phyloP scores from a whole-genome alignment of 2,329 filamentous ascomycete genomes.

The Camillea tinctor region DNA sequence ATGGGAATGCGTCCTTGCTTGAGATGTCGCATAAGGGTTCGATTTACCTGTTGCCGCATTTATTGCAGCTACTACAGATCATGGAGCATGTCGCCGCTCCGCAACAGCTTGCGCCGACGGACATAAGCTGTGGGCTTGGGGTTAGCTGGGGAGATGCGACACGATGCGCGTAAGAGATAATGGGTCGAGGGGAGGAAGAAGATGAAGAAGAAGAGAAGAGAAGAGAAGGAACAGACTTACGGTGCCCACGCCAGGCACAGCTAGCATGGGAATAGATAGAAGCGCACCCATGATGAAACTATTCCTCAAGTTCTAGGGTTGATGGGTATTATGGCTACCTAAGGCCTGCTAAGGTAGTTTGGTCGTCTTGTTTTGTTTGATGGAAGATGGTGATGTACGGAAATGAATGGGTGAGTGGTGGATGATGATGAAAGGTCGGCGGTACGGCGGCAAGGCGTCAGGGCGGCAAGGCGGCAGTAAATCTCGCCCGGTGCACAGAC shows the following conservation, averaged over 20 bases:
- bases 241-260: slow-evolving; percentile 79
- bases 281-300: slow-evolving; percentile 77
- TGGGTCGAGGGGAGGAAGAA: not conserved
- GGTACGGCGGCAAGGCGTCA: no score
- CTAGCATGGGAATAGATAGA: slow-evolving; percentile 85
- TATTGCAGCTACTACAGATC: slow-evolving; percentile 92
- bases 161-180: slow-evolving; percentile 1
- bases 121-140: slow-evolving; percentile 57
- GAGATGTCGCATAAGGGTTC: slow-evolving; percentile 6
- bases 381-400: no score
- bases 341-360: not conserved
- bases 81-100: slow-evolving; percentile 95
- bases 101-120: slow-evolving; percentile 85
- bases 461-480: no score
- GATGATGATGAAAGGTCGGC: not conserved
- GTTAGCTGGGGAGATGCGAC: slow-evolving; percentile 1
- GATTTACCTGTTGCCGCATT: slow-evolving; percentile 85
- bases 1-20: not conserved
- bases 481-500: no score
- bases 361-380: no score
- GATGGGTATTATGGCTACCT: not conserved
- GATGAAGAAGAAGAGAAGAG: no score
- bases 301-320: not conserved
- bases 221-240: slow-evolving; percentile 52
- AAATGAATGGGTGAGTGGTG: no score